Evolutionary conservation across 352 stramenopile genomes (phyloP).

Genomic region (Saprolegnia diclina): DNA sequence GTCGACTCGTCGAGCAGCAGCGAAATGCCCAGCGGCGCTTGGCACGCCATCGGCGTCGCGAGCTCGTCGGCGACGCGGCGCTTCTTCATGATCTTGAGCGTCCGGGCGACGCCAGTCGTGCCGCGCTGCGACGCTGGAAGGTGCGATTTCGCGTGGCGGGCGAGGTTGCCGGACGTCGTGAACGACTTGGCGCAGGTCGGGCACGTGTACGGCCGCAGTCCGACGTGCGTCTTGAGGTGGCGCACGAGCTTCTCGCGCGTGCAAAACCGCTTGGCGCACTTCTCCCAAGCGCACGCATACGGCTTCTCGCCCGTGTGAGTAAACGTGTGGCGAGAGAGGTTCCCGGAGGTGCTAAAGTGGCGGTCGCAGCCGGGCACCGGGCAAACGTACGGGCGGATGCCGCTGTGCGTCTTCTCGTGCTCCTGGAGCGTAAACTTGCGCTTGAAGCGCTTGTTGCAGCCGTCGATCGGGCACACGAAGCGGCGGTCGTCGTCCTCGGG

Average conservation of each 20-base stretch:
- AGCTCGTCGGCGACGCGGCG: neutral
- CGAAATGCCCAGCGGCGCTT: neutral
- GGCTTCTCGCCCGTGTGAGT: constrained; percentile 32
- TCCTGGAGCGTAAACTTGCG: constrained; percentile 46
- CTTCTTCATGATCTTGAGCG: neutral
- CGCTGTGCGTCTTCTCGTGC: constrained; percentile 71
- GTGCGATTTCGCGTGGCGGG: neutral
- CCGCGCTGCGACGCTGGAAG: no score
- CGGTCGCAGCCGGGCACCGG: constrained; percentile 43
- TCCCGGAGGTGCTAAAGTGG: constrained; percentile 61
- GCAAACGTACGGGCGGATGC: constrained; percentile 53
- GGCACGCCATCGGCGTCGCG: neutral
- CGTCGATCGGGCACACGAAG: neutral
- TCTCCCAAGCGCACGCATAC: neutral
- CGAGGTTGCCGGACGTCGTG: neutral
- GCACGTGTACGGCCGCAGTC: neutral
- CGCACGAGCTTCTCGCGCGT: constrained; percentile 11
- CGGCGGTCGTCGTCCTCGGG: neutral
- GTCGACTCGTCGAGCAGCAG: neutral
- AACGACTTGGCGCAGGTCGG: neutral
- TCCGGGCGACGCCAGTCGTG: neutral
- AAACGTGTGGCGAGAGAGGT: constrained; percentile 51
- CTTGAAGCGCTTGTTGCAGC: neutral
- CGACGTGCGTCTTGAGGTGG: constrained; percentile 5
- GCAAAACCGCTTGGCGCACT: constrained; percentile 7